phyloP scores from a whole-genome alignment of 345 rosid genomes.

The Cardiospermum halicacabum region DNA sequence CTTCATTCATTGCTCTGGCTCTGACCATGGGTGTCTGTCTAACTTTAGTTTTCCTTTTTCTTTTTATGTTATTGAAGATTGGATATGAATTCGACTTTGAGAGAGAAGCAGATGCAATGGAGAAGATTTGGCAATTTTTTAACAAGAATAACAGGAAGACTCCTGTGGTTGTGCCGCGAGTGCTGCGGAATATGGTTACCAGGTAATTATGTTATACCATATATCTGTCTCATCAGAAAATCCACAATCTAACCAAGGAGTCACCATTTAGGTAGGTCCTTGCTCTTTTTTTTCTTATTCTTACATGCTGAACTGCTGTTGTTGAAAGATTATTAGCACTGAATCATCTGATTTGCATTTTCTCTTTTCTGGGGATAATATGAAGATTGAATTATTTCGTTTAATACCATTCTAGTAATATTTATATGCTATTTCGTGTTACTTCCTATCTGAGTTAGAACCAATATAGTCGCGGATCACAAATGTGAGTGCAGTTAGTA shows the following conservation, averaged over 20 bases:
- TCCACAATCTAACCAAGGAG: not conserved
- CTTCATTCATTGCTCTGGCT: constrained; percentile 7
- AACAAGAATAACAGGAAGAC: constrained; percentile 64
- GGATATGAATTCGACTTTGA: constrained; percentile 90
- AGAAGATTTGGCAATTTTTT: constrained; percentile 63
- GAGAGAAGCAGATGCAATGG: constrained; percentile 87
- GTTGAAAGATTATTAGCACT: not conserved
- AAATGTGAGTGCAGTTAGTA: no score
- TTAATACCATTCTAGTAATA: not conserved
- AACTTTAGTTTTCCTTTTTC: no score
- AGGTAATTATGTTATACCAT: constrained; percentile 40
- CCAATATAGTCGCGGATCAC: no score
- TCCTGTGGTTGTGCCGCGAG: constrained; percentile 83
- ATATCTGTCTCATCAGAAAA: constrained; percentile 1
- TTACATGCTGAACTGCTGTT: constrained; percentile 4
- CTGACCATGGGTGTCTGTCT: constrained; percentile 10
- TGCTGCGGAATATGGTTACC: constrained; percentile 56
- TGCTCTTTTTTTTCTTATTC: not conserved
- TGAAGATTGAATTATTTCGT: not conserved
- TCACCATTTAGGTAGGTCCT: not conserved
- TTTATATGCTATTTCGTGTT: not conserved
- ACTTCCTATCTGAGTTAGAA: constrained; percentile 7
- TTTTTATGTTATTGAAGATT: constrained; percentile 47
- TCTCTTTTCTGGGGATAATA: not conserved
- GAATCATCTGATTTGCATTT: not conserved